These are phyloP conservation scores for Coleophoma crateriformis DNA, from an alignment of 2,329 filamentous ascomycete genomes.

Conservation along the genomic window DNA sequence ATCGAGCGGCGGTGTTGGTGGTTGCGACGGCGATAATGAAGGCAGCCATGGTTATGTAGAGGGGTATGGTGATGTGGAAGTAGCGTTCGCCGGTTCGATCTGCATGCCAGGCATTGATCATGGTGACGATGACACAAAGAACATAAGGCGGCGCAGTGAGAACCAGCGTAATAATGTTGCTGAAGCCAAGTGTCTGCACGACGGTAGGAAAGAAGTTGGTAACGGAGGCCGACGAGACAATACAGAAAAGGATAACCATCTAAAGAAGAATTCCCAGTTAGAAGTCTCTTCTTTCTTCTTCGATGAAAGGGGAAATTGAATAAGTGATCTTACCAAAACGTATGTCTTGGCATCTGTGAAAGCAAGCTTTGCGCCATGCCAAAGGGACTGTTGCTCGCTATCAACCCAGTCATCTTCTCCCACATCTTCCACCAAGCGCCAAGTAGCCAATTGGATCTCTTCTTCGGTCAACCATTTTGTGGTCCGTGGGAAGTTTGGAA, in stretches of 20 bases:
- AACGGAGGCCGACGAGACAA: conserved; percentile 30
- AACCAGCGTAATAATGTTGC: conserved; percentile 34
- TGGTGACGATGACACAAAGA: conserved; percentile 30
- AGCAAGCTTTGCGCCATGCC: conserved; percentile 23
- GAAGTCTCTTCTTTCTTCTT: too few relatives aligned
- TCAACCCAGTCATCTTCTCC: conserved; percentile 30
- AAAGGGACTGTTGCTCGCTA: conserved; percentile 24
- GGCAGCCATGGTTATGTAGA: conserved; percentile 27
- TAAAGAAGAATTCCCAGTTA: background rate
- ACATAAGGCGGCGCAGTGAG: conserved; percentile 42
- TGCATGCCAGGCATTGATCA: conserved; percentile 27
- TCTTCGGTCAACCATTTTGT: conserved; percentile 25
- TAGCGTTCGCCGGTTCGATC: conserved; percentile 29
- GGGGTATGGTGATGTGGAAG: conserved; percentile 29
- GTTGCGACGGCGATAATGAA: conserved; percentile 31
- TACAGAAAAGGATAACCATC: conserved; percentile 25
- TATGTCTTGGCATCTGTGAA: conserved; percentile 28
- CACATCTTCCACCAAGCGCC: conserved; percentile 29
- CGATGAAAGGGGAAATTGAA: too few relatives aligned
- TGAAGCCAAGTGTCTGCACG: conserved; percentile 27
- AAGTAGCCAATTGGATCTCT: conserved; percentile 27
- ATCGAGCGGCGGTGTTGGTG: conserved; percentile 31
- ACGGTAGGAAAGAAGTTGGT: conserved; percentile 32
- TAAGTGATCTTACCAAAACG: conserved; percentile 4
- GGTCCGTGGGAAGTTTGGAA: conserved; percentile 35